Evolutionary conservation across 2,329 filamentous ascomycete genomes (phyloP).

Genomic region (Trichoderma oligosporum): DNA sequence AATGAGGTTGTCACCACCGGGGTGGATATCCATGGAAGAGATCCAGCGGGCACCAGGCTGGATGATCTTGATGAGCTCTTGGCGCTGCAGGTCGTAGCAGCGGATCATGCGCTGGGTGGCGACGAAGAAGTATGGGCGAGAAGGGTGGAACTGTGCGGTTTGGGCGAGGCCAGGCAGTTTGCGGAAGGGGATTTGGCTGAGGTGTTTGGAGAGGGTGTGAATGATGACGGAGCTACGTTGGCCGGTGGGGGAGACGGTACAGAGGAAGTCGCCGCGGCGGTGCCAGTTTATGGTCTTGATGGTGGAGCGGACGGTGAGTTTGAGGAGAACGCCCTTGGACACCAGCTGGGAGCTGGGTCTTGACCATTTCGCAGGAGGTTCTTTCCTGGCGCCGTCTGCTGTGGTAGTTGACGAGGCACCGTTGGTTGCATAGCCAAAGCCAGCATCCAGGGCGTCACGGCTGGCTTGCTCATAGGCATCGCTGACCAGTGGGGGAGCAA

Average conservation of each 20-base stretch:
- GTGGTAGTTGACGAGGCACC: constrained; percentile 50
- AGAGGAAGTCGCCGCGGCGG: constrained; percentile 87
- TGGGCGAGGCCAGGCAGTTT: constrained; percentile 71
- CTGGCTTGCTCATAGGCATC: constrained; percentile 71
- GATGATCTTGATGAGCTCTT: constrained; percentile 87
- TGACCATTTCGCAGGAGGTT: constrained; percentile 75
- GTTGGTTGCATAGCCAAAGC: constrained; percentile 88
- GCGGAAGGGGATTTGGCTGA: constrained; percentile 92
- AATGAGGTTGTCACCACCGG: constrained; percentile 88
- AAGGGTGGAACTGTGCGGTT: constrained; percentile 90
- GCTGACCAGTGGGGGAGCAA: constrained; percentile 70
- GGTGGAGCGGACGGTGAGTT: constrained; percentile 72
- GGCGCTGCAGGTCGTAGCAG: constrained; percentile 86
- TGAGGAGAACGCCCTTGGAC: constrained; percentile 73
- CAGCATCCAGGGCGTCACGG: constrained; percentile 73
- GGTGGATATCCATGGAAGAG: constrained; percentile 87
- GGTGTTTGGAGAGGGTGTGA: constrained; percentile 90
- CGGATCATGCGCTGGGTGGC: constrained; percentile 91
- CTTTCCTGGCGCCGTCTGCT: constrained; percentile 61
- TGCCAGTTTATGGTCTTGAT: constrained; percentile 94
- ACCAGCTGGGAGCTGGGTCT: constrained; percentile 71
- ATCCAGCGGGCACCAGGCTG: constrained; percentile 94
- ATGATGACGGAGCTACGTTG: constrained; percentile 81
- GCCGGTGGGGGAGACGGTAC: constrained; percentile 79
- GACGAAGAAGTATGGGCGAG: constrained; percentile 89